These are phyloP conservation scores for Suillus paluster DNA, from an alignment of 768 basidiomycete species.

Conservation along the genomic window DNA sequence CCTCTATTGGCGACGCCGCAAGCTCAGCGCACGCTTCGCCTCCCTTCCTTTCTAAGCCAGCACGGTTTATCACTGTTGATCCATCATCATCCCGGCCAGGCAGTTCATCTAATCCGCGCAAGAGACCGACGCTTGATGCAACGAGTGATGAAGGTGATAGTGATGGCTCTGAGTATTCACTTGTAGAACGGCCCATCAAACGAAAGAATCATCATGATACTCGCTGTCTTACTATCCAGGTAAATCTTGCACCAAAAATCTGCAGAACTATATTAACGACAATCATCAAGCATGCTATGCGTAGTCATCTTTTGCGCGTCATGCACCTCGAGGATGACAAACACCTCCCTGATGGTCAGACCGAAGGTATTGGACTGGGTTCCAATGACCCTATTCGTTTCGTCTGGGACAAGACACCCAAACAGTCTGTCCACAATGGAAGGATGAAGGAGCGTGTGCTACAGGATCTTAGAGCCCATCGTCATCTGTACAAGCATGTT, in stretches of 20 bases:
- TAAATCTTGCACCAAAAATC: constrained; percentile 31
- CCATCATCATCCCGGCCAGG: constrained; percentile 14
- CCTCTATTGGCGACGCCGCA: constrained; percentile 12
- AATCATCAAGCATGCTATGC: constrained; percentile 65
- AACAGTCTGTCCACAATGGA: constrained; percentile 74
- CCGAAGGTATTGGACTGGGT: constrained; percentile 52
- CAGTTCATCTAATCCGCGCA: constrained; percentile 23
- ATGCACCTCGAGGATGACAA: constrained; percentile 64
- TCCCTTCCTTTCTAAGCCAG: constrained; percentile 21
- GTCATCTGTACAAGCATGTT: constrained; percentile 63
- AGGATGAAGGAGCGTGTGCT: constrained; percentile 71
- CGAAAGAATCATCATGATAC: constrained; percentile 66
- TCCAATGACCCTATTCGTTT: constrained; percentile 67
- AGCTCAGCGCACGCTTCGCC: constrained; percentile 11
- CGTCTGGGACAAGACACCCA: constrained; percentile 79
- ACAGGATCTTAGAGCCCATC: constrained; percentile 59
- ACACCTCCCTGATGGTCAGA: constrained; percentile 62
- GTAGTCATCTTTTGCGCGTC: constrained; percentile 60
- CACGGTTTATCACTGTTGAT: constrained; percentile 26
- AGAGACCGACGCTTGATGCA: constrained; percentile 35
- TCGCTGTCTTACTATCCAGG: constrained; percentile 70
- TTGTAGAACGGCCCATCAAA: constrained; percentile 39
- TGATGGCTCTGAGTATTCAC: constrained; percentile 39
- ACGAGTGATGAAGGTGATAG: constrained; percentile 44
- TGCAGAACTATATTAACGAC: not conserved